Conservation (phyloP, 1,284 basidiomycete genomes). For the Sutorius eximius region DNA sequence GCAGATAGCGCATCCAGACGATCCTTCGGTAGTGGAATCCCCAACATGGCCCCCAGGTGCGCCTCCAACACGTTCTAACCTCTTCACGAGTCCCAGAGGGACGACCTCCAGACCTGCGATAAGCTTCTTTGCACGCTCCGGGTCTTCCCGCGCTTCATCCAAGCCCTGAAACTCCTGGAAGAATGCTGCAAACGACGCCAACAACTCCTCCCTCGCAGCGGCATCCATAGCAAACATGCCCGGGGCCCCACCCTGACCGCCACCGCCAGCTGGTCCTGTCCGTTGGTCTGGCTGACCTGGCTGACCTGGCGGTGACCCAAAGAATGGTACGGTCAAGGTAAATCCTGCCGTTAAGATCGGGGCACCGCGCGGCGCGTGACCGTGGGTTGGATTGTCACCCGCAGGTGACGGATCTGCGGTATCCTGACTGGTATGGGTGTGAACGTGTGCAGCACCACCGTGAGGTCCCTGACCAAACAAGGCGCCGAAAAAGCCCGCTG, state of each 20-base stretch:
- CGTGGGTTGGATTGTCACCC: constrained; percentile 26
- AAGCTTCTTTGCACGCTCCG: constrained; percentile 60
- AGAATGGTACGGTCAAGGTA: constrained; percentile 33
- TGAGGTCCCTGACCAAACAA: constrained; percentile 25
- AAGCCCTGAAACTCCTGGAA: constrained; percentile 32
- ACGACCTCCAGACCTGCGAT: constrained; percentile 66
- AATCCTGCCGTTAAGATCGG: constrained; percentile 32
- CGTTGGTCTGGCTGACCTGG: constrained; percentile 9
- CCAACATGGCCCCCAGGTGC: constrained; percentile 39
- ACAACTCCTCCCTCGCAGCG: constrained; percentile 26
- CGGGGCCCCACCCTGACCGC: constrained; percentile 2
- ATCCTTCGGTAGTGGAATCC: constrained; percentile 37
- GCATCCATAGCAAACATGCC: constrained; percentile 21
- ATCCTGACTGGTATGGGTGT: constrained; percentile 31
- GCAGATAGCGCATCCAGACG: constrained; percentile 67
- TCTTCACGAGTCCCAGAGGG: constrained; percentile 60
- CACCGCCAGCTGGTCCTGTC: background rate
- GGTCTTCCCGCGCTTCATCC: constrained; percentile 57
- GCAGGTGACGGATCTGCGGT: constrained; percentile 16
- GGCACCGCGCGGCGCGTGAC: constrained; percentile 19
- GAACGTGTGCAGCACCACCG: constrained; percentile 21
- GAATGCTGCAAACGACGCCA: constrained; percentile 32
- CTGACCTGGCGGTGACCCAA: constrained; percentile 19
- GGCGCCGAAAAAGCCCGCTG: constrained; percentile 26
- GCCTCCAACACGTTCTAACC: constrained; percentile 60